Conservation (phyloP, 2,329 filamentous ascomycete species). For the Herpotrichia juniperi region DNA sequence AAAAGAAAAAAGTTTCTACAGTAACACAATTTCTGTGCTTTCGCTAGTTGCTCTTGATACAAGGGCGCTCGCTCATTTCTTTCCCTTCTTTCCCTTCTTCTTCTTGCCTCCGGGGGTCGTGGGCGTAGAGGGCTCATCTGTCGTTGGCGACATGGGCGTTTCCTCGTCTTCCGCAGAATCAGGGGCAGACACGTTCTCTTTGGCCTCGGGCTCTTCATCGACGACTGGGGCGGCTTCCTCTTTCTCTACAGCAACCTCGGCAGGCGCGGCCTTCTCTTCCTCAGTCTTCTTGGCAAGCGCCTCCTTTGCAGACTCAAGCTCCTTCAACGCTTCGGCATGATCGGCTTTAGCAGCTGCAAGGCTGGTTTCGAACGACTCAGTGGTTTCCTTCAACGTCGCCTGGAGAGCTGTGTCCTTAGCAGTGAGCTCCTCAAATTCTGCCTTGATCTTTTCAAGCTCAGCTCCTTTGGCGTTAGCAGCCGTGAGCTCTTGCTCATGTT, state of each 20-base stretch:
- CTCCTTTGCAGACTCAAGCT: slow-evolving; percentile 3
- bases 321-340: slow-evolving; percentile 3
- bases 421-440: too few relatives aligned
- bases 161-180: not conserved
- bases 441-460: slow-evolving; percentile 5
- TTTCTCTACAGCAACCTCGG: slow-evolving; percentile 8
- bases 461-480: not conserved
- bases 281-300: slow-evolving; percentile 4
- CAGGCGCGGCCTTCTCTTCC: slow-evolving; percentile 17
- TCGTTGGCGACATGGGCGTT: not conserved
- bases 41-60: not conserved
- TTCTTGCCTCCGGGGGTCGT: not conserved
- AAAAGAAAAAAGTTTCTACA: not conserved
- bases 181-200: too few relatives aligned
- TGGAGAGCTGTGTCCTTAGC: too few relatives aligned
- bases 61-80: not conserved
- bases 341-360: slow-evolving; percentile 1
- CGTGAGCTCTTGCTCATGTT: slow-evolving; percentile 10
- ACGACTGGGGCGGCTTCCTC: not conserved
- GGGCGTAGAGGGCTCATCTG: not conserved
- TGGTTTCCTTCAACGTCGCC: too few relatives aligned
- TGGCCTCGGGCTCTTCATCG: not conserved
- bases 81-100: not conserved
- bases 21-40: not conserved
- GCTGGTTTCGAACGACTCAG: not conserved